Evolutionary conservation across 768 basidiomycete genomes (phyloP), one percentile per base, ranked within the genome.

Genomic region (Trametes punicea): DNA sequence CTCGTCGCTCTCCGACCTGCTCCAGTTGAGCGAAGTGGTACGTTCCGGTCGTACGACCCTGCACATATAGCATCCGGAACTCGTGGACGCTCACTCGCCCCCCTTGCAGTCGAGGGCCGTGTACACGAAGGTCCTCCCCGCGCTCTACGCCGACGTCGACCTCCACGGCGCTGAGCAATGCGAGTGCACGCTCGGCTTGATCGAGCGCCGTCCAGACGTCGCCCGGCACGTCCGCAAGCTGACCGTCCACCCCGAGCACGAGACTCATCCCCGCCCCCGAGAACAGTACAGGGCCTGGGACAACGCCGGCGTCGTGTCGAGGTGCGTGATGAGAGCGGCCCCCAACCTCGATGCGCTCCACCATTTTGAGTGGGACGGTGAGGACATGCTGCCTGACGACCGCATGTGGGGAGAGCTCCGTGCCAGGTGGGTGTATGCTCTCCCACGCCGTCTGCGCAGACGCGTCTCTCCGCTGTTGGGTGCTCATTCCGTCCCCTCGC

Each of bases 371-470:
- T 91, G 88, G 88, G 84, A 84, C 57, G 85, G 80, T 3, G 85
- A 87, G 65, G 69, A 73, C 7, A 73, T 83, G 30, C 80, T 84
- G 15, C 79, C 77, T 30, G 71, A 81, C 58, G 88, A 90, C 56
- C 83, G 85, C 59, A 86, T 91, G 84, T 91, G 88, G 88, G 79
- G 86, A 57, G 81, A 84, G 40, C 73, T 91, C 62, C 80, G 86
- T 33, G 70, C 81, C 50, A 82, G 81, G 88, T 90, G 62, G 81
- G 88, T 90, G 62, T 65, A 79, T 20, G 9, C 23, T 29, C 13
- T 18, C 9, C 29, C 29, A 30, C 53, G 16, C 30, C 31, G 4
- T 20, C 15, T 45, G 51, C 21, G 46, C 26, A 30, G 30, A 52
- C 52, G 13, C 20, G 9, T n/a, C 7, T 36, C 40, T 40, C 40